phyloP scores from a whole-genome alignment of 148 eudicot species.

The Chenopodium berlandieri region DNA sequence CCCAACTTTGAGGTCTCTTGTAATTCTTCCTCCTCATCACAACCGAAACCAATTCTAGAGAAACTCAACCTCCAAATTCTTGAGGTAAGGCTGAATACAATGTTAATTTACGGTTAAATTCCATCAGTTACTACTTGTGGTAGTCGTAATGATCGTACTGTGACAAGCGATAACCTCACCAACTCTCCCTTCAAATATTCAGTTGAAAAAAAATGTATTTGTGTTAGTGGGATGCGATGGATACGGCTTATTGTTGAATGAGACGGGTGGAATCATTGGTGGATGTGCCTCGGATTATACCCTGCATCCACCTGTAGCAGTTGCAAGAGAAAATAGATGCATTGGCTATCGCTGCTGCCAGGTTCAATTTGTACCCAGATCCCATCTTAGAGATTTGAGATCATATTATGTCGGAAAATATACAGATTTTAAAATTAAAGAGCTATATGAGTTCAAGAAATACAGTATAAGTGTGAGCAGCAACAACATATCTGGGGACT shows the following conservation, averaged over 20 bases:
- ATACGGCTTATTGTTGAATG: background rate
- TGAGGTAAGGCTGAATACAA: too few species aligned
- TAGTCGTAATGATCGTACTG: background rate
- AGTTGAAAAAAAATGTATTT: background rate
- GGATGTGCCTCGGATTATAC: constrained; percentile 13
- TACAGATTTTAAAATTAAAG: too few species aligned
- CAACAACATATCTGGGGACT: background rate
- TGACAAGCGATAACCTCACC: background rate
- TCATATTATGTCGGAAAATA: too few species aligned
- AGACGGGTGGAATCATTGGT: background rate
- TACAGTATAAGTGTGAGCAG: background rate
- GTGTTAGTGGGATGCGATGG: constrained; percentile 13
- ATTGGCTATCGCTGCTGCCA: constrained; percentile 5
- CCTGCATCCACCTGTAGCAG: background rate
- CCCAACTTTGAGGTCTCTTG: too few species aligned
- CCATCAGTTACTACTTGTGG: background rate
- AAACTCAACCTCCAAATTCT: too few species aligned
- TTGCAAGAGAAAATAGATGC: background rate
- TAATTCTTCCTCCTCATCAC: too few species aligned
- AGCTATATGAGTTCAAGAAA: background rate
- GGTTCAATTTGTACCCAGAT: too few species aligned
- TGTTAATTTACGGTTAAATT: background rate
- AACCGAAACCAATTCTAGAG: too few species aligned
- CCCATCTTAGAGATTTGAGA: too few species aligned
- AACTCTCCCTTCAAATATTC: background rate